Percentiles rank a stretch among this genome's conserved stretches.
Evolutionary conservation across 2,329 filamentous ascomycete species (phyloP).

Genomic region (Aspergillus persii): DNA sequence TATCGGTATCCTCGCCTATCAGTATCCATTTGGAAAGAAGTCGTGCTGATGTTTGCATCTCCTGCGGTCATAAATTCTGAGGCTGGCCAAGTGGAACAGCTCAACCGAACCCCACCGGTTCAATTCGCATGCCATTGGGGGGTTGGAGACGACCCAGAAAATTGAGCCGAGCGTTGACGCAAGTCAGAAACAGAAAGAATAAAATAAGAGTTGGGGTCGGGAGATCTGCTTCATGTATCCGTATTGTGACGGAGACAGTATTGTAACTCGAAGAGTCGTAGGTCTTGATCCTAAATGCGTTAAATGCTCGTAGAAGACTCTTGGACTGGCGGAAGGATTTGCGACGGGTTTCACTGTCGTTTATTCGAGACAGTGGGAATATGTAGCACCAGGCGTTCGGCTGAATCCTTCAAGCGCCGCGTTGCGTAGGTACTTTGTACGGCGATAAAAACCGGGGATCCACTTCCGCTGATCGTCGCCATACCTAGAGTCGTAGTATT

Average conservation of each 20-base stretch:
- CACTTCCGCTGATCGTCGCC: not conserved
- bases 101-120: not conserved
- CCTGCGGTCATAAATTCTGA: not conserved
- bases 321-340: not conserved
- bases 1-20: not conserved
- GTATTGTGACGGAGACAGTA: not conserved
- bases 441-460: not conserved
- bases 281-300: not conserved
- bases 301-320: not conserved
- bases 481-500: not conserved
- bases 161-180: not conserved
- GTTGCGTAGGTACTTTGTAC: too few species aligned
- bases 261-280: not conserved
- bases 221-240: not conserved
- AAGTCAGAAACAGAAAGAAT: not conserved
- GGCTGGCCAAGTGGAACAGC: not conserved
- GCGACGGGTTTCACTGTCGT: not conserved
- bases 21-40: not conserved
- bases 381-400: not conserved
- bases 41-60: not conserved
- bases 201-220: not conserved
- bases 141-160: not conserved
- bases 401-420: not conserved
- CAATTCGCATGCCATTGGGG: not conserved
- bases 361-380: not conserved